A percentile compares a stretch with the other conserved stretches of the same genome.
Evolutionary conservation across 2,329 filamentous ascomycete species (phyloP).

Genomic region (Epichloe amarillans): DNA sequence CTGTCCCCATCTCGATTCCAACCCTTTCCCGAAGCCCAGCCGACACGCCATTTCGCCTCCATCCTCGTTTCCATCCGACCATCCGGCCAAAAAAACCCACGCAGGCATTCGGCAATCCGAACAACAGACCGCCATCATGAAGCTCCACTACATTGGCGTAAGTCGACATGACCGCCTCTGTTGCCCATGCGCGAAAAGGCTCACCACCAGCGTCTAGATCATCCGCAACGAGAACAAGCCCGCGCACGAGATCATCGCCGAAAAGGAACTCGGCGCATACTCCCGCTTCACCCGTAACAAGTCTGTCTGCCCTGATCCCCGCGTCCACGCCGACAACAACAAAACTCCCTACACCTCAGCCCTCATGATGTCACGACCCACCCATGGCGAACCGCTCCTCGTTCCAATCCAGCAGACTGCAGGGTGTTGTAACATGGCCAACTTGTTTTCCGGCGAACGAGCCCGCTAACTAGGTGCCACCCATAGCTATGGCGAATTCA

Average conservation of each 20-base stretch:
- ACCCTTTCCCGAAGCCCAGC: no score
- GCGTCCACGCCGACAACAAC: background rate
- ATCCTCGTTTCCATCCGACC: no score
- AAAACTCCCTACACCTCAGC: background rate
- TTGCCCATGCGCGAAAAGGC: conserved; percentile 4
- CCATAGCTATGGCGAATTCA: conserved; percentile 45
- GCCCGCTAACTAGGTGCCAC: conserved; percentile 4
- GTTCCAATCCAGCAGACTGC: background rate
- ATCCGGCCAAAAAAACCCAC: background rate
- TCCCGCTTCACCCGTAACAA: conserved; percentile 66
- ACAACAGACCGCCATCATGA: conserved; percentile 43
- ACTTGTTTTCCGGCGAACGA: background rate
- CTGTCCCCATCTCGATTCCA: no score
- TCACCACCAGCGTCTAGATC: conserved; percentile 41
- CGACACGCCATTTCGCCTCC: no score
- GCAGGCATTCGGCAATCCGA: background rate
- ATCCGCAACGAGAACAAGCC: conserved; percentile 69
- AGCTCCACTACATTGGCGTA: conserved; percentile 81
- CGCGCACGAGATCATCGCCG: conserved; percentile 60
- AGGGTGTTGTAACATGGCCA: background rate
- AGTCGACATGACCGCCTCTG: conserved; percentile 19
- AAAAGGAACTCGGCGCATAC: conserved; percentile 66
- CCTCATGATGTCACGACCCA: background rate
- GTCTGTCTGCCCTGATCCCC: conserved; percentile 27
- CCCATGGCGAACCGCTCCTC: background rate